phyloP scores from a whole-genome alignment of 2,329 filamentous ascomycete species.

The Pleochaeta shiraiana region DNA sequence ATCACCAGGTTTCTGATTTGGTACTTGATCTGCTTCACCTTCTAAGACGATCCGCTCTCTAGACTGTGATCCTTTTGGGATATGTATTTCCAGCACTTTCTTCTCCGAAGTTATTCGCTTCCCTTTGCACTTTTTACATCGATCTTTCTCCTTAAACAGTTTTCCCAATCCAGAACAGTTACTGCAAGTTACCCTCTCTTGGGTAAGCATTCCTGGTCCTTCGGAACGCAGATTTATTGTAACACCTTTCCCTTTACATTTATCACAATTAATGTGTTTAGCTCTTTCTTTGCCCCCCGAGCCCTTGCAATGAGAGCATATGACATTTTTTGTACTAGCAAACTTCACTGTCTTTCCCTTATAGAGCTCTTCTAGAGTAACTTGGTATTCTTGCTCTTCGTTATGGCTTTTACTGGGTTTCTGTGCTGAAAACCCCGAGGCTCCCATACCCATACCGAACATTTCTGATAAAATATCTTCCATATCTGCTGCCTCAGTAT shows the following conservation, averaged over 20 bases:
- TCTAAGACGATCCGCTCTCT: conserved; percentile 79
- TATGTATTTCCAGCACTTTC: conserved; percentile 92
- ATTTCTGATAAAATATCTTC: conserved; percentile 88
- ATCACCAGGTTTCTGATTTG: conserved; percentile 75
- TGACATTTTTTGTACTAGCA: conserved; percentile 78
- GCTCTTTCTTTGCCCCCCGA: conserved; percentile 80
- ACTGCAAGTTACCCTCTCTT: conserved; percentile 58
- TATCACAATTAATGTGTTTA: conserved; percentile 61
- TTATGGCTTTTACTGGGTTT: conserved; percentile 51
- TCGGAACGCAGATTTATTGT: conserved; percentile 63
- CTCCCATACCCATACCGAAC: conserved; percentile 36
- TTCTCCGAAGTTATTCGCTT: conserved; percentile 68
- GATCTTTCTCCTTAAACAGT: conserved; percentile 87
- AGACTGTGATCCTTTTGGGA: conserved; percentile 66
- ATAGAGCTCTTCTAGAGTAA: conserved; percentile 86
- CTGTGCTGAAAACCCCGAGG: conserved; percentile 19
- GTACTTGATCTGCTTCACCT: conserved; percentile 83
- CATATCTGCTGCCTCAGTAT: conserved; percentile 52
- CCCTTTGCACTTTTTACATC: conserved; percentile 98
- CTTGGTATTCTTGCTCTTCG: conserved; percentile 80
- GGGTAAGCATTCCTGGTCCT: conserved; percentile 68
- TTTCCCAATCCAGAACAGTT: conserved; percentile 70
- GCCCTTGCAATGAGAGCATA: conserved; percentile 75
- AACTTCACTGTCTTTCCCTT: conserved; percentile 98
- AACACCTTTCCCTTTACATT: conserved; percentile 61